A percentile compares a stretch with the other conserved stretches of the same genome.
These are phyloP conservation scores for Abrus precatorius DNA, from an alignment of 306 rosid genomes.

Conservation along the genomic window DNA sequence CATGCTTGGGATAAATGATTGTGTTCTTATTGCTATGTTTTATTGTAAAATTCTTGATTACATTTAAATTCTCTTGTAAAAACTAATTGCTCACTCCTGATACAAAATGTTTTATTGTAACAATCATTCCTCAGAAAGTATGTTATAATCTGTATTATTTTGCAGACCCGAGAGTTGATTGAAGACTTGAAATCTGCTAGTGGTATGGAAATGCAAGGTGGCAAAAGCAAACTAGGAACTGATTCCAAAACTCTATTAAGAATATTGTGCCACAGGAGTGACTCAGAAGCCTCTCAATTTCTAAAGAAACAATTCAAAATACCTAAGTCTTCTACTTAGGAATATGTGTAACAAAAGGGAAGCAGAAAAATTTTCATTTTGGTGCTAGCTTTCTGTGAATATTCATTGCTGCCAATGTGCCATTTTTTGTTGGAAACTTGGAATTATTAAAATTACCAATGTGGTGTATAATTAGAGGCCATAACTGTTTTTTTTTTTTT, in stretches of 20 bases:
- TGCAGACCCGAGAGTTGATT: slow-evolving; percentile 89
- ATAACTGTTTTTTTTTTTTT: slow-evolving; percentile 23
- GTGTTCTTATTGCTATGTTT: slow-evolving; percentile 7
- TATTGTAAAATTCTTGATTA: slow-evolving; percentile 33
- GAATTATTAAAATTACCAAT: slow-evolving; percentile 35
- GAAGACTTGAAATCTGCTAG: slow-evolving; percentile 89
- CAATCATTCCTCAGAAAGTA: slow-evolving; percentile 17
- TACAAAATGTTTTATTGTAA: slow-evolving; percentile 12
- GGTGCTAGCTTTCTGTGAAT: slow-evolving; percentile 51
- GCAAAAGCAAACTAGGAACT: slow-evolving; percentile 87
- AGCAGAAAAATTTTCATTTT: slow-evolving; percentile 43
- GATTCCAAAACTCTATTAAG: slow-evolving; percentile 86
- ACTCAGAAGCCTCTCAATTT: slow-evolving; percentile 91
- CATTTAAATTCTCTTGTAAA: background rate
- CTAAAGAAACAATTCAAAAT: slow-evolving; percentile 95
- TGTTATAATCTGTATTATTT: slow-evolving; percentile 22
- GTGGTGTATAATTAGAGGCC: slow-evolving; percentile 43
- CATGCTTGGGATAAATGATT: slow-evolving; percentile 30
- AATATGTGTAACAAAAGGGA: slow-evolving; percentile 37
- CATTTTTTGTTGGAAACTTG: slow-evolving; percentile 2
- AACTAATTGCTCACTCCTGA: slow-evolving; percentile 17
- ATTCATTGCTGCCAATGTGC: slow-evolving; percentile 40
- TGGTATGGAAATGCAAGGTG: slow-evolving; percentile 69
- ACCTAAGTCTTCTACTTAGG: slow-evolving; percentile 78
- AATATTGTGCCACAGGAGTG: slow-evolving; percentile 87